These are phyloP conservation scores for Salix exigua DNA, from an alignment of 345 rosid species.

Conservation along the genomic window DNA sequence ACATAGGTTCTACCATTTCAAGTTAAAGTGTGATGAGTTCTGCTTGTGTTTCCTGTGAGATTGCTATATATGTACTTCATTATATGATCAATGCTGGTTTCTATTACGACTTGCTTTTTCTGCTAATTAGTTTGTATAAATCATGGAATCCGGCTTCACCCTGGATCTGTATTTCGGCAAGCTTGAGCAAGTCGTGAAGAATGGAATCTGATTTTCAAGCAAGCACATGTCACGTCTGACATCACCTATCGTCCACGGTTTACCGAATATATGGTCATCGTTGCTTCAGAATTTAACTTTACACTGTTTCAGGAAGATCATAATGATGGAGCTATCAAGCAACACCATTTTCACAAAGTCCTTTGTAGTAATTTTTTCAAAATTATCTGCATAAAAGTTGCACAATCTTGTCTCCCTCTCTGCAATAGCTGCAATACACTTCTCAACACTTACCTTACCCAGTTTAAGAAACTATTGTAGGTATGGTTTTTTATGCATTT, in stretches of 20 bases:
- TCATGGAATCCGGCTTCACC: no score
- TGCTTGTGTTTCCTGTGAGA: neutral
- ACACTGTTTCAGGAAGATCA: neutral
- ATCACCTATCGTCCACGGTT: neutral
- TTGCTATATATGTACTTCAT: neutral
- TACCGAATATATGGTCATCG: neutral
- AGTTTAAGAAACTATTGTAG: neutral
- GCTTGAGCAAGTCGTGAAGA: conserved; percentile 13
- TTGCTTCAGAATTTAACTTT: neutral
- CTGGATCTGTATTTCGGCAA: neutral
- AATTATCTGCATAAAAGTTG: neutral
- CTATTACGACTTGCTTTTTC: no score
- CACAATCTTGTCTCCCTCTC: neutral
- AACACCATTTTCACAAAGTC: conserved; percentile 5
- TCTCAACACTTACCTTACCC: neutral
- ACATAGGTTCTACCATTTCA: neutral
- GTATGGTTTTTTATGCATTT: conserved; percentile 12
- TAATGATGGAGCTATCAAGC: conserved; percentile 1
- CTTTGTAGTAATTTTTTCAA: neutral
- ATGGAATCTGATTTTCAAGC: conserved; percentile 35
- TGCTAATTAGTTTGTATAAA: no score
- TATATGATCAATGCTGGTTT: no score
- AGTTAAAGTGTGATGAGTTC: no score
- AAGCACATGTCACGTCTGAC: conserved; percentile 2
- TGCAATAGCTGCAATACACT: neutral